These are phyloP conservation scores for Populus nigra DNA, from an alignment of 345 rosid genomes.

Conservation along the genomic window DNA sequence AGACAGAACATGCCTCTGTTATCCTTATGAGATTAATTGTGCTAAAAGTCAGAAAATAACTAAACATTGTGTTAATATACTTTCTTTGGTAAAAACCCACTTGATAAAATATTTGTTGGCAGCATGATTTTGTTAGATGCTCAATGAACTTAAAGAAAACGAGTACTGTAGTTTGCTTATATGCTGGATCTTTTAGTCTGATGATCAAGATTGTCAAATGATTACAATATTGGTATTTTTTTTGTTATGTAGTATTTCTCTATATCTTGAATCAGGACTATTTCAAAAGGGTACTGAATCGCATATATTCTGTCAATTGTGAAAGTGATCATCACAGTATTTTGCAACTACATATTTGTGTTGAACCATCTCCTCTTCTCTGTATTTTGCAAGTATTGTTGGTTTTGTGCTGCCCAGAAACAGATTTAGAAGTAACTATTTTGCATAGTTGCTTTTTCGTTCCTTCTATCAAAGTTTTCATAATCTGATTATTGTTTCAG, in stretches of 20 bases:
- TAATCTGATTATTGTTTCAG: conserved; percentile 41
- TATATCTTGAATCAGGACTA: neutral
- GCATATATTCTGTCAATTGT: neutral
- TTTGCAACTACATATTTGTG: neutral
- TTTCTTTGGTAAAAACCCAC: neutral
- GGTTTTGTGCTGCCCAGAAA: neutral
- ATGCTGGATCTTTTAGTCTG: neutral
- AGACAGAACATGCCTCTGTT: neutral
- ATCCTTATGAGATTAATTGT: neutral
- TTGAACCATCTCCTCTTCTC: no score
- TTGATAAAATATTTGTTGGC: neutral
- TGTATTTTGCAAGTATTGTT: neutral
- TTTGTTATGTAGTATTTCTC: neutral
- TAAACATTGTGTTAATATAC: neutral
- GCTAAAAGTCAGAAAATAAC: neutral
- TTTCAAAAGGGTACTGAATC: neutral
- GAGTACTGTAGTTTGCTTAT: neutral
- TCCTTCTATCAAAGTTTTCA: neutral
- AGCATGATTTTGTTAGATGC: neutral
- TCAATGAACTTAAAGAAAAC: neutral
- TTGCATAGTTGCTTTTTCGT: neutral
- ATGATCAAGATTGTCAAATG: no score
- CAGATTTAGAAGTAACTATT: neutral
- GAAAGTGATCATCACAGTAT: neutral
- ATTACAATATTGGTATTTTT: neutral